Percentiles rank a stretch among this genome's conserved stretches.
phyloP scores from a whole-genome alignment of 2,329 filamentous ascomycete species.

The Gyromitra esculenta region DNA sequence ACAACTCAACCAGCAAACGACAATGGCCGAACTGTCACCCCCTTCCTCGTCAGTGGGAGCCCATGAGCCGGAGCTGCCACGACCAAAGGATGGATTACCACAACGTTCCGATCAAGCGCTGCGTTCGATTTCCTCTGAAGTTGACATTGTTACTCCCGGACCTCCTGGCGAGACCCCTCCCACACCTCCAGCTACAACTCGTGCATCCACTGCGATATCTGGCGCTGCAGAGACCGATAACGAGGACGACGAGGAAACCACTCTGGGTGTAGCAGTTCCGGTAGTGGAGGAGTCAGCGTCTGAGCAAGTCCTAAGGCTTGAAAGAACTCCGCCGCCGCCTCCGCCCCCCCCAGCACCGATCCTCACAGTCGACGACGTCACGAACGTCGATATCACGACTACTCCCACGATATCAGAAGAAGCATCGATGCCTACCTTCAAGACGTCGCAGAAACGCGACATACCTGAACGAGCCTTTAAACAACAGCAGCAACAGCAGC shows the following conservation, averaged over 20 bases:
- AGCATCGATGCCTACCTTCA: slow-evolving; percentile 46
- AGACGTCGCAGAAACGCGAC: slow-evolving; percentile 46
- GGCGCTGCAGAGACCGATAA: slow-evolving; percentile 49
- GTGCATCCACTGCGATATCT: slow-evolving; percentile 50
- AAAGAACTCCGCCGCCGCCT: slow-evolving; percentile 37
- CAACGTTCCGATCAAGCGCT: slow-evolving; percentile 40
- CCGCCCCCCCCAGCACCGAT: slow-evolving; percentile 39
- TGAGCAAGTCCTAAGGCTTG: slow-evolving; percentile 33
- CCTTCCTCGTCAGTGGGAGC: slow-evolving; percentile 49
- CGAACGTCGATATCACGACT: slow-evolving; percentile 47
- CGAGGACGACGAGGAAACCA: slow-evolving; percentile 49
- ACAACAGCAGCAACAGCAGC: slow-evolving; percentile 5
- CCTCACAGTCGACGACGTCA: slow-evolving; percentile 35
- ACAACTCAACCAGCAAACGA: slow-evolving; percentile 47
- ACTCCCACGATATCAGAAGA: slow-evolving; percentile 43
- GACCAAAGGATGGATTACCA: slow-evolving; percentile 32
- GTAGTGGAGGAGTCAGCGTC: slow-evolving; percentile 39
- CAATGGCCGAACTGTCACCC: slow-evolving; percentile 48
- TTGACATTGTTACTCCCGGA: slow-evolving; percentile 42
- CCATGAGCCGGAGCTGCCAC: slow-evolving; percentile 44
- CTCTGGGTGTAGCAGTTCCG: slow-evolving; percentile 42
- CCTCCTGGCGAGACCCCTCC: slow-evolving; percentile 49
- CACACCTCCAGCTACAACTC: slow-evolving; percentile 52
- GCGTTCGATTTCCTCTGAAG: slow-evolving; percentile 50
- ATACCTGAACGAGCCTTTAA: slow-evolving; percentile 40